These are phyloP conservation scores for Xylaria sp. DNA, from an alignment of 2,329 filamentous ascomycete species.

Conservation along the genomic window DNA sequence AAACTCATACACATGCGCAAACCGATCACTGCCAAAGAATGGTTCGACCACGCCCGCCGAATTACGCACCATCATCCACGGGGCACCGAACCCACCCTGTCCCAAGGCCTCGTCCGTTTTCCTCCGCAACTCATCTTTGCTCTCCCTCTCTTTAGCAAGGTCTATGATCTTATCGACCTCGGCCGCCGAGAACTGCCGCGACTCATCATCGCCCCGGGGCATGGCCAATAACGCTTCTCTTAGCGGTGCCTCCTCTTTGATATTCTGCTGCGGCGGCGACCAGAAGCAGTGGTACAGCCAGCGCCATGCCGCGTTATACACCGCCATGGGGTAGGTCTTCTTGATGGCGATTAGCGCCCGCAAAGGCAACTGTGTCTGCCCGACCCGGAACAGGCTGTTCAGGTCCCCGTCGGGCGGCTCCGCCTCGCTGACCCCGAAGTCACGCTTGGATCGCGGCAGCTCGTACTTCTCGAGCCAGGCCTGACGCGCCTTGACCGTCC, in stretches of 20 bases:
- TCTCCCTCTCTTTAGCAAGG: slow-evolving; percentile 4
- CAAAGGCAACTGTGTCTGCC: slow-evolving; percentile 20
- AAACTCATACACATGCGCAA: slow-evolving; percentile 27
- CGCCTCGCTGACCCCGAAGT: slow-evolving; percentile 23
- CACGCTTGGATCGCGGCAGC: slow-evolving; percentile 28
- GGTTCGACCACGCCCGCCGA: slow-evolving; percentile 18
- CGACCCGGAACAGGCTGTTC: slow-evolving; percentile 19
- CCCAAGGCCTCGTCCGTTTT: slow-evolving; percentile 21
- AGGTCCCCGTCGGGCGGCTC: slow-evolving; percentile 19
- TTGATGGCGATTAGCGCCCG: slow-evolving; percentile 24
- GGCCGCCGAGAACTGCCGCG: slow-evolving; percentile 6
- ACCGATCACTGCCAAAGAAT: slow-evolving; percentile 26
- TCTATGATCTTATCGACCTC: slow-evolving; percentile 18
- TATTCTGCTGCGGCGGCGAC: slow-evolving; percentile 23
- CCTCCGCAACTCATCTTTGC: slow-evolving; percentile 10
- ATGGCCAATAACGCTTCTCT: slow-evolving; percentile 18
- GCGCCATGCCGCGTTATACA: slow-evolving; percentile 22
- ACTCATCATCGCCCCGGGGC: neutral
- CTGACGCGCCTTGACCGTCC: slow-evolving; percentile 27
- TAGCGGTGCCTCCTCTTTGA: slow-evolving; percentile 21
- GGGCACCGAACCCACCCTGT: slow-evolving; percentile 24
- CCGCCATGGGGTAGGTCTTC: neutral
- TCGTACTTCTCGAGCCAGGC: slow-evolving; percentile 30
- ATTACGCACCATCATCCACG: slow-evolving; percentile 30
- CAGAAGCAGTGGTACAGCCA: slow-evolving; percentile 28